phyloP scores from a whole-genome alignment of 2,329 filamentous ascomycete species.

The Akanthomyces uredinophilus region DNA sequence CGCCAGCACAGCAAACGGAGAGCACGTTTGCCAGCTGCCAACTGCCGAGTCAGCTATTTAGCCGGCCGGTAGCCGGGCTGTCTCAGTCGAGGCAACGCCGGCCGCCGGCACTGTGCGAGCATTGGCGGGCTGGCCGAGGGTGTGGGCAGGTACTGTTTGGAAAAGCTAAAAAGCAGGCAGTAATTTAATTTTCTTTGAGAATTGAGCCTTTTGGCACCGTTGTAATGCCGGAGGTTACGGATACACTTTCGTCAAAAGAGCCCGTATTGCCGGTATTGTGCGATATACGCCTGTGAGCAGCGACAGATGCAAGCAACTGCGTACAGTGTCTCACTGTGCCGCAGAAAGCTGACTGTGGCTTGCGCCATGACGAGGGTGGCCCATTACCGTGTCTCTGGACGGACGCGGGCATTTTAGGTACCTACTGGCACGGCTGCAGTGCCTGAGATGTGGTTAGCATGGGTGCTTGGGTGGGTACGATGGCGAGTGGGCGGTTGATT shows the following conservation, averaged over 20 bases:
- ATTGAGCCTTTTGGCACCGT: too few species aligned
- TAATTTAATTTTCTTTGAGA: too few species aligned
- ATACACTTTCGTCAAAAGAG: too few species aligned
- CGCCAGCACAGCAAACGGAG: neutral
- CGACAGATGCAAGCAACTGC: neutral
- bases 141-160: too few species aligned
- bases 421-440: too few species aligned
- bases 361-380: neutral
- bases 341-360: neutral
- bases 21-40: neutral
- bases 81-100: neutral
- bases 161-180: too few species aligned
- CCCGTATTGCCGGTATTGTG: neutral
- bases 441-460: too few species aligned
- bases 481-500: too few species aligned
- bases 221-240: too few species aligned
- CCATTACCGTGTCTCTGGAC: neutral
- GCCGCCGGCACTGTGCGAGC: neutral
- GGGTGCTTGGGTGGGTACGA: too few species aligned
- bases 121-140: neutral
- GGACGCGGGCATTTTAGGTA: neutral
- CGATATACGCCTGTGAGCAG: neutral
- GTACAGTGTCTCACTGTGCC: neutral
- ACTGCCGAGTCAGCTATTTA: neutral
- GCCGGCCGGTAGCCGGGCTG: conserved; percentile 1